Evolutionary conservation across 352 stramenopile species (phyloP).

Genomic region (Plasmopara halstedii): DNA sequence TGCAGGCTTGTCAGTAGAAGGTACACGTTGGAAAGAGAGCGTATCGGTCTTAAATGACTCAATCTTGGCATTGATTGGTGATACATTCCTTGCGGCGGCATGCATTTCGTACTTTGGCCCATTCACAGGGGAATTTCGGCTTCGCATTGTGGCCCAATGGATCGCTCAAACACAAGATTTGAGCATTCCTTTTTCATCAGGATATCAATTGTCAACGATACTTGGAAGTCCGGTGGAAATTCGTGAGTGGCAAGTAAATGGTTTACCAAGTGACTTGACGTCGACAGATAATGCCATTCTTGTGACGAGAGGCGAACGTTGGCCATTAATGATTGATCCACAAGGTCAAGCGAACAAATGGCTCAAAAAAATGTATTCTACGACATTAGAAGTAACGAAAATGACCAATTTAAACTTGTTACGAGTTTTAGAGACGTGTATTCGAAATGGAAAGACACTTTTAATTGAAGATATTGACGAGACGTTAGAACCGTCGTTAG

Average conservation of each 20-base stretch:
- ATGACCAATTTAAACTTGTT: constrained; percentile 90
- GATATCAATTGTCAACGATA: constrained; percentile 66
- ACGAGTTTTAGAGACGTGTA: constrained; percentile 86
- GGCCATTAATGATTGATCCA: constrained; percentile 93
- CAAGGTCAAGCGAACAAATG: constrained; percentile 92
- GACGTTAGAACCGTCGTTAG: constrained; percentile 85
- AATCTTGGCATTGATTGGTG: constrained; percentile 81
- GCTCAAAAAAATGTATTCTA: constrained; percentile 86
- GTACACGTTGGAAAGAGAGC: constrained; percentile 88
- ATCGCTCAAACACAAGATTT: constrained; percentile 49
- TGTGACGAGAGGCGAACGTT: constrained; percentile 84
- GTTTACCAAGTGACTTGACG: constrained; percentile 86
- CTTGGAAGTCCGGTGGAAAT: constrained; percentile 89
- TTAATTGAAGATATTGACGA: constrained; percentile 93
- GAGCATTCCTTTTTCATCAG: constrained; percentile 61
- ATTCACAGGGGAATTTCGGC: constrained; percentile 86
- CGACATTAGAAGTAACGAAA: constrained; percentile 74
- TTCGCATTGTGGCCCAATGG: constrained; percentile 74
- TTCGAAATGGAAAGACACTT: constrained; percentile 85
- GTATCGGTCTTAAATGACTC: constrained; percentile 72
- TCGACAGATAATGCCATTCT: constrained; percentile 92
- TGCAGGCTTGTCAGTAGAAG: constrained; percentile 84
- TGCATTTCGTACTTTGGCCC: constrained; percentile 93
- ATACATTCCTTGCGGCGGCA: constrained; percentile 89
- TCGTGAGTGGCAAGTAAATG: constrained; percentile 89